These are phyloP conservation scores for Tuber aestivum DNA, from an alignment of 495 filamentous ascomycete species.

Conservation along the genomic window DNA sequence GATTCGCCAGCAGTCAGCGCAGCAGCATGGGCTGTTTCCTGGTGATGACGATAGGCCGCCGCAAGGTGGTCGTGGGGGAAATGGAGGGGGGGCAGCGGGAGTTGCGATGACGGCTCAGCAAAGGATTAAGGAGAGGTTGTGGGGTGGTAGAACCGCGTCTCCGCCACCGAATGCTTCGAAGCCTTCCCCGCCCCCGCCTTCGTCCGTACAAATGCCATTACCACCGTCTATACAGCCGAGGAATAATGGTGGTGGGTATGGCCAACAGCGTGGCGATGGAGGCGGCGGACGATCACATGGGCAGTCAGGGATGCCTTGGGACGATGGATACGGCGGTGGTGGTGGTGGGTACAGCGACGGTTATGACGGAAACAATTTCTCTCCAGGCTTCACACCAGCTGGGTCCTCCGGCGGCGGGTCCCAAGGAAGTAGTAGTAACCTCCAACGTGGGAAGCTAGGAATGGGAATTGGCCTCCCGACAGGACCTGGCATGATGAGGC, in stretches of 20 bases:
- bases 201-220: constrained; percentile 32
- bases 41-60: constrained; percentile 37
- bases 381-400: constrained; percentile 48
- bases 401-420: constrained; percentile 42
- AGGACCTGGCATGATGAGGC: constrained; percentile 45
- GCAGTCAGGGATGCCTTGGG: constrained; percentile 38
- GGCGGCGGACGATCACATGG: constrained; percentile 28
- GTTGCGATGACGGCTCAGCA: constrained; percentile 52
- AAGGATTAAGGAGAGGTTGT: constrained; percentile 60
- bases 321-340: constrained; percentile 25
- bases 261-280: constrained; percentile 21
- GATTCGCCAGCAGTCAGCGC: constrained; percentile 42
- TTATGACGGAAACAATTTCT: constrained; percentile 43
- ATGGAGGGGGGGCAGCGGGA: constrained; percentile 45
- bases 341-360: constrained; percentile 24
- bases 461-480: constrained; percentile 49
- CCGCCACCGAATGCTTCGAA: constrained; percentile 20
- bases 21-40: constrained; percentile 40
- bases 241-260: constrained; percentile 37
- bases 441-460: constrained; percentile 14
- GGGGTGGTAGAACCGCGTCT: constrained; percentile 47
- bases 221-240: constrained; percentile 21
- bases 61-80: constrained; percentile 35
- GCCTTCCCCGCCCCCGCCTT: constrained; percentile 45
- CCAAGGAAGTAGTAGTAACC: constrained; percentile 3